phyloP scores from a whole-genome alignment of 2,329 filamentous ascomycete species.

The Drechslerella coelobrocha region DNA sequence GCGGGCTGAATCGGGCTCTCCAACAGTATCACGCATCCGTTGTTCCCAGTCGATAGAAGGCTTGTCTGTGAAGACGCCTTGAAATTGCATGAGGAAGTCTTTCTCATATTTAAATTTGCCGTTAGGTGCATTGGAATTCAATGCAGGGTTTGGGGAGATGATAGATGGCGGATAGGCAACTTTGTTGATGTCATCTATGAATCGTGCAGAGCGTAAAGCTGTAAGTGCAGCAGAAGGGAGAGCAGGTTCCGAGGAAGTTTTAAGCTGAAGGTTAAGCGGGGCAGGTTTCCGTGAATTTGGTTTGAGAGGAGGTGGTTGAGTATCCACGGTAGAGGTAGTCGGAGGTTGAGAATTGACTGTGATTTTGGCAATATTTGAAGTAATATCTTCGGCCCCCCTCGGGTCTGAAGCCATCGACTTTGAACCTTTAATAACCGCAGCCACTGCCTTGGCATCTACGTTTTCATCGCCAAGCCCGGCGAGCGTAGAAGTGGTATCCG shows the following conservation, averaged over 20 bases:
- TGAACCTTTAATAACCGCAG: constrained; percentile 56
- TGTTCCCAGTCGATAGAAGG: constrained; percentile 91
- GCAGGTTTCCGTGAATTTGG: constrained; percentile 77
- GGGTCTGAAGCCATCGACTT: constrained; percentile 16
- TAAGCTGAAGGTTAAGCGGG: constrained; percentile 83
- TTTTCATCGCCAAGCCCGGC: constrained; percentile 27
- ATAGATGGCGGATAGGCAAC: constrained; percentile 83
- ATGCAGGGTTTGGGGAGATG: constrained; percentile 85
- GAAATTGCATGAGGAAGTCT: constrained; percentile 94
- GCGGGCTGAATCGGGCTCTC: constrained; percentile 73
- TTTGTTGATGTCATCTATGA: constrained; percentile 79
- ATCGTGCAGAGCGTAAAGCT: constrained; percentile 87
- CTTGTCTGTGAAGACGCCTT: constrained; percentile 94
- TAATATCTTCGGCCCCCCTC: constrained; percentile 55
- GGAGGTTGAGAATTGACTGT: constrained; percentile 61
- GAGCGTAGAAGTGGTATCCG: constrained; percentile 16
- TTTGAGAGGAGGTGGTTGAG: constrained; percentile 64
- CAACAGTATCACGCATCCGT: constrained; percentile 83
- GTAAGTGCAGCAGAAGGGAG: constrained; percentile 94
- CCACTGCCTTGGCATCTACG: constrained; percentile 27
- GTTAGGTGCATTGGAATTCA: constrained; percentile 76
- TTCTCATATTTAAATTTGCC: constrained; percentile 96
- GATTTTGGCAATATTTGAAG: constrained; percentile 64
- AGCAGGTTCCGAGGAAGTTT: constrained; percentile 82
- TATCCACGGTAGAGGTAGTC: constrained; percentile 57